phyloP scores from a whole-genome alignment of 345 rosid species.

The Eutrema japonicum region DNA sequence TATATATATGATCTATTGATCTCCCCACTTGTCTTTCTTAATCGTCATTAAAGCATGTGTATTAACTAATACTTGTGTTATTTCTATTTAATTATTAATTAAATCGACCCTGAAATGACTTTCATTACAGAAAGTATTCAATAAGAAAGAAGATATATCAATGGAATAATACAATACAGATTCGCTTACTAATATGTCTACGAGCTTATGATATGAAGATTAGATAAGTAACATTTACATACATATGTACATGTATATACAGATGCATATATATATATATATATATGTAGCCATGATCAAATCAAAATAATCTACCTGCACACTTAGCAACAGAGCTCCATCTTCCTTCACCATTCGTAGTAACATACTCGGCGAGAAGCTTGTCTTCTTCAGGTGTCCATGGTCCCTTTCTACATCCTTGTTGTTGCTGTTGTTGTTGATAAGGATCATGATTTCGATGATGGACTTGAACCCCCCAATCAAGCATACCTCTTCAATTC shows the following conservation, averaged over 20 bases:
- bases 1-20: background rate
- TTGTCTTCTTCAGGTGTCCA: conserved; percentile 89
- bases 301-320: conserved; percentile 52
- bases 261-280: background rate
- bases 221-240: background rate
- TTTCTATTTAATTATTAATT: background rate
- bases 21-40: conserved; percentile 18
- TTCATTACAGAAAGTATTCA: background rate
- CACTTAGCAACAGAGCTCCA: conserved; percentile 76
- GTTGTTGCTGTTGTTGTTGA: conserved; percentile 27
- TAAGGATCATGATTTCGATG: conserved; percentile 26
- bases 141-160: background rate
- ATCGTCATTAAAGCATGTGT: conserved; percentile 16
- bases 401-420: conserved; percentile 82
- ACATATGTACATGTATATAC: background rate
- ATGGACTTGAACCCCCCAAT: conserved; percentile 52
- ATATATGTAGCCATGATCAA: background rate
- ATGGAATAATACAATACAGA: background rate
- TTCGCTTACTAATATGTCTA: conserved; percentile 1
- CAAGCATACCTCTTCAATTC: conserved; percentile 45
- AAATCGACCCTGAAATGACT: background rate
- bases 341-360: conserved; percentile 72
- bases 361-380: conserved; percentile 62
- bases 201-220: conserved; percentile 1
- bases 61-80: background rate